Evolutionary conservation across 345 rosid species (phyloP).

Genomic region (Garcia nutans): DNA sequence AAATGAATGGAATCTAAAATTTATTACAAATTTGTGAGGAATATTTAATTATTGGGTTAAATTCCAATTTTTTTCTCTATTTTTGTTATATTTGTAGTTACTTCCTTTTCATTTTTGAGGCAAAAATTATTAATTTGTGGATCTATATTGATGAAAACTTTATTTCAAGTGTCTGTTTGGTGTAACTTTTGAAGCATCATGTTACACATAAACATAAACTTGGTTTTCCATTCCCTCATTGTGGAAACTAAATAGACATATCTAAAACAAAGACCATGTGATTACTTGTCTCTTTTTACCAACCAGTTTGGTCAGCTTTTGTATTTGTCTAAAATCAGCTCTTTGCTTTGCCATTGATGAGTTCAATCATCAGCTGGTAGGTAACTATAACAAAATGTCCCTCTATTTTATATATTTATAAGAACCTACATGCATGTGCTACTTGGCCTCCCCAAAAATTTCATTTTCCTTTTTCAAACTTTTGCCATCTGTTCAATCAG

Average conservation of each 20-base stretch:
- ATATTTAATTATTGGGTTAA: no score
- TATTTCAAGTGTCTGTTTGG: not conserved
- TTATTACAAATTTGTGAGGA: no score
- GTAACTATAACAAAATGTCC: not conserved
- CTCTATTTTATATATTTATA: not conserved
- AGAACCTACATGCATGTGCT: no score
- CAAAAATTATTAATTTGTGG: no score
- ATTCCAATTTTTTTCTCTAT: no score
- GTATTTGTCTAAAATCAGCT: not conserved
- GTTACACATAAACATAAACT: not conserved
- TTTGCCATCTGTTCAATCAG: no score
- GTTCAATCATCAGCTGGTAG: not conserved
- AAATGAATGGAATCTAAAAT: no score
- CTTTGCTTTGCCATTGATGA: constrained; percentile 6
- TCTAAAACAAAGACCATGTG: constrained; percentile 13
- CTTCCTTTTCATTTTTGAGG: no score
- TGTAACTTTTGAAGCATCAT: constrained; percentile 15
- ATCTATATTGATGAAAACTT: constrained; percentile 1
- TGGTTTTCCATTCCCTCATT: constrained; percentile 9
- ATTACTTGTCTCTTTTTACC: not conserved
- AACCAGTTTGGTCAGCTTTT: not conserved
- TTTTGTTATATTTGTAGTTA: no score
- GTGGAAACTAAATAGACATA: constrained; percentile 9
- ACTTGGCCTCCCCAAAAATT: no score
- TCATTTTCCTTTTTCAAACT: no score